Percentiles rank a stretch among this genome's conserved stretches.
Evolutionary conservation across 164 flowering plant genomes (phyloP).

Genomic region (Chimonanthus salicifolius): DNA sequence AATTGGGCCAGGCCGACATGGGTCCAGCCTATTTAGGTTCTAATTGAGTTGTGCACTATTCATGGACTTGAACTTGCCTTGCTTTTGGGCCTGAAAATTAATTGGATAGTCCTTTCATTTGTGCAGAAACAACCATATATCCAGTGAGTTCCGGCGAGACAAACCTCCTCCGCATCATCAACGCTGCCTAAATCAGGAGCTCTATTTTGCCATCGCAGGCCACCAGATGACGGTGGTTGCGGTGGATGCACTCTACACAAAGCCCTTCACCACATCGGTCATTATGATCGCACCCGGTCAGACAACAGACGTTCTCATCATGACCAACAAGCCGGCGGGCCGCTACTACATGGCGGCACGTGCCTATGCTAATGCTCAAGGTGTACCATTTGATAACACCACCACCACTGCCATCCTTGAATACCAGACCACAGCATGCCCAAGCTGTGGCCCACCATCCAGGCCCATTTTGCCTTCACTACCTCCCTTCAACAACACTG

Average conservation of each 20-base stretch:
- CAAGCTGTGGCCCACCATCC: conserved; percentile 24
- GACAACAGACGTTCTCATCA: conserved; percentile 70
- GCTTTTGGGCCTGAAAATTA: neutral
- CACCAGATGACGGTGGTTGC: conserved; percentile 66
- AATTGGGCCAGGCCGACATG: too few relatives aligned
- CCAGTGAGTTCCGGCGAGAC: conserved; percentile 68
- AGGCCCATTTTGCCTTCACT: conserved; percentile 45
- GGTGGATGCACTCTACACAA: conserved; percentile 68
- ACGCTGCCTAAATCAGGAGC: conserved; percentile 65
- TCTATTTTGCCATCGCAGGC: conserved; percentile 67
- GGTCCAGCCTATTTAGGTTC: too few relatives aligned
- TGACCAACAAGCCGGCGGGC: conserved; percentile 63
- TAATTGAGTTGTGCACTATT: neutral
- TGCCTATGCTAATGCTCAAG: conserved; percentile 53
- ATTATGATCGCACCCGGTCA: conserved; percentile 87
- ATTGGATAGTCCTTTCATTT: neutral
- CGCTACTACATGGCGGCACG: conserved; percentile 86
- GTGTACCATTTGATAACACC: conserved; percentile 77
- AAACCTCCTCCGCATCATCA: conserved; percentile 63
- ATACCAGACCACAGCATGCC: conserved; percentile 38
- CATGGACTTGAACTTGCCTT: neutral
- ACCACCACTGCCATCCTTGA: conserved; percentile 82
- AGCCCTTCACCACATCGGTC: conserved; percentile 65
- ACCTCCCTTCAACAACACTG: conserved; percentile 68
- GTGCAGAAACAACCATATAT: conserved; percentile 52